Base-by-base conservation (phyloP, 768 basidiomycete genomes). In the Albatrellus ellisii region DNA sequence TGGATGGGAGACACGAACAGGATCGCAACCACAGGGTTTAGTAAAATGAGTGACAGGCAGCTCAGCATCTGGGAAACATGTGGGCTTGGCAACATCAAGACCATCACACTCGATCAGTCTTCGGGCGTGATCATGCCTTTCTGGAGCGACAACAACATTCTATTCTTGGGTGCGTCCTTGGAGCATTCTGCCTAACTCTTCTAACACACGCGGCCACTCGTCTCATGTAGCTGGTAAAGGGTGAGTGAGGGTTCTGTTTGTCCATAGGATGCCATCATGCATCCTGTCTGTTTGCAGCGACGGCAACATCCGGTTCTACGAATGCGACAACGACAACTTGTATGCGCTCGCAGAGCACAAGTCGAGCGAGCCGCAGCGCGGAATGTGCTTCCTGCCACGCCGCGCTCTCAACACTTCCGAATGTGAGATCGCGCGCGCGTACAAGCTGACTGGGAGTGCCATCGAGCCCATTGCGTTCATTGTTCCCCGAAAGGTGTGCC, bases 241-340 rank as follows among this genome's bases (percentile, higher is more conserved):
- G 83, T 85, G 47, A 44, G 66, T 57, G 15, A n/a, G 27, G 31
- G 17, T 18, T 42, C 31, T 0, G 1, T 21, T 36, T n/a, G n/a
- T 21, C 38, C 41, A 22, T 18, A 12, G 12, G 15, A 17, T 39
- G 26, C 21, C 50, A n/a, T n/a, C n/a, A n/a, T n/a, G n/a, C n/a
- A n/a, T 31, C 55, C 44, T 45, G 24, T 12, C 45, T 9, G 37
- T 42, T n/a, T 33, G 26, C 55, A 87, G 89, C 29, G 94, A 99
- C 54, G 94, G 94, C 22, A 99, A 99, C 58, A 80, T 98, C 48
- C 80, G 94, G n/a, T 94, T 88, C 70, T 98, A 81, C 60, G 95
- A 99, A 59, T 91, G 82, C 61, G 92, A 95, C 53, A 74, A 72
- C 25, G 92, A 97, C 62, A 68, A 77, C 36, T 68, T 98, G 15